Base-by-base conservation (phyloP, 176 grass and related monocot genomes). In the Hyparrhenia diplandra region DNA sequence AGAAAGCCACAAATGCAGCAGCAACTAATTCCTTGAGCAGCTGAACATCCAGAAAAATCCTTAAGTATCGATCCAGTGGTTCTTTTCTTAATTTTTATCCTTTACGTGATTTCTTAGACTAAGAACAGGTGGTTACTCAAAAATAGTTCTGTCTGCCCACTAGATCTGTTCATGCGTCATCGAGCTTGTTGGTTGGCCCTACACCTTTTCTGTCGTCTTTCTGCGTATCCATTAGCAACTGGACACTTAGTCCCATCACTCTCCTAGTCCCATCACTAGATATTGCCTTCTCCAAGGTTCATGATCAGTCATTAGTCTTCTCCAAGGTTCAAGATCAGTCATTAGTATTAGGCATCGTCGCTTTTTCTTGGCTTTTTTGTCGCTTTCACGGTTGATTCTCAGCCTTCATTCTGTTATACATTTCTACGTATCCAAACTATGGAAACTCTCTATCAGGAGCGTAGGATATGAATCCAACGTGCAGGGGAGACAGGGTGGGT, bases 251-350 rank as follows among this genome's bases (percentile, higher is more conserved):
- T n/a, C n/a, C n/a, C n/a, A n/a, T 23, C 16, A 42, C 30, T 6
- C 21, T 4, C 5, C 35, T 0, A 3, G 51, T 58, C 24, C 40
- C 14, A 31, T 66, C 58, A 11, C 23, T 42, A 3, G 0, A 16
- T 47, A 47, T 16, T 47, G 14, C 34, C 46, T 83, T 84, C 24
- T 76, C 17, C 25, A 32, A n/a, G 47, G 55, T 76, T 68, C 72
- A 76, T 32, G 46, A 72, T 46, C 34, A 45, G 13, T 14, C 46
- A 49, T 49, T 49, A 68, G 13, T 68, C 25, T 25, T n/a, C n/a
- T n/a, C n/a, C n/a, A n/a, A n/a, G n/a, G n/a, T n/a, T n/a, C n/a
- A n/a, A n/a, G n/a, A n/a, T n/a, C n/a, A n/a, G n/a, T n/a, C n/a
- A n/a, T n/a, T n/a, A 23, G 35, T 68, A 45, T 40, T 58, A 35